These are phyloP conservation scores for Pachysandra terminalis DNA, from an alignment of 164 flowering plant genomes.

Conservation along the genomic window DNA sequence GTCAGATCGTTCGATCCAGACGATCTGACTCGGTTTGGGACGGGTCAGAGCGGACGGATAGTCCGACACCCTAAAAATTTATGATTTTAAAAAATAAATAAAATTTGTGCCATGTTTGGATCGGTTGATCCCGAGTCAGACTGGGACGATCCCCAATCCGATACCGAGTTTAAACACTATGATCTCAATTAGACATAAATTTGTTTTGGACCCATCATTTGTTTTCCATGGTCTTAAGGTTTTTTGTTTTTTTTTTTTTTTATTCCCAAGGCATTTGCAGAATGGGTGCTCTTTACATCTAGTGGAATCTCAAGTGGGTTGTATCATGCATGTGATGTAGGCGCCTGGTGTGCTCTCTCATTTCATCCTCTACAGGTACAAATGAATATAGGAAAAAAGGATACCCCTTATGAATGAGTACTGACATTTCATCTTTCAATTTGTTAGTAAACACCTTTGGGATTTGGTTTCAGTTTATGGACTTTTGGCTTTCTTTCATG, in stretches of 20 bases:
- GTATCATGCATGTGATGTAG: constrained; percentile 98
- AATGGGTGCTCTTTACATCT: constrained; percentile 82
- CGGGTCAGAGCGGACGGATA: no score
- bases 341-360: constrained; percentile 78
- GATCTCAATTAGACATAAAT: not conserved
- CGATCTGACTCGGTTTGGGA: no score
- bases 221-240: not conserved
- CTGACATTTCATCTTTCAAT: not conserved
- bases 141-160: no score
- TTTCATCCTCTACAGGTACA: constrained; percentile 78
- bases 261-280: constrained; percentile 67
- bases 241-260: not conserved
- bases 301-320: constrained; percentile 93
- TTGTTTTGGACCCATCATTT: not conserved
- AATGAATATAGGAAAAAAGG: no score
- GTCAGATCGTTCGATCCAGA: no score
- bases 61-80: no score
- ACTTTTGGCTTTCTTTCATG: constrained; percentile 89
- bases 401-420: not conserved
- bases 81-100: no score
- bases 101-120: no score
- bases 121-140: no score
- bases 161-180: no score
- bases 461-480: constrained; percentile 67
- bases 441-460: not conserved